These are phyloP conservation scores for Mortierella alpina DNA, from an alignment of 192 early-diverging fungal species.

Conservation along the genomic window DNA sequence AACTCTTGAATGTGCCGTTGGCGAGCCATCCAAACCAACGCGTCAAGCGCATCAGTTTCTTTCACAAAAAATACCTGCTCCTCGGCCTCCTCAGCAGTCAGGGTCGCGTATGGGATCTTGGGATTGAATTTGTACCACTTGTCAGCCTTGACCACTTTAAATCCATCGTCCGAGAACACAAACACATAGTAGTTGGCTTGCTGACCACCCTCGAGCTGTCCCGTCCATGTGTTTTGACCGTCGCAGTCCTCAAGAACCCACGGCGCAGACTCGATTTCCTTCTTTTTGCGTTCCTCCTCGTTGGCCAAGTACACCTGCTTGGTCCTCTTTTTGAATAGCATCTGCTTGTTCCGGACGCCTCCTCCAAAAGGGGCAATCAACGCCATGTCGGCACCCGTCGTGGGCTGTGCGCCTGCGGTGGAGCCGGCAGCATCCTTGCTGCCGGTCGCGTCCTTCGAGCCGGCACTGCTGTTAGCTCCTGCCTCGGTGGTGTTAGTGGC, in stretches of 20 bases:
- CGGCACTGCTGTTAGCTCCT: not conserved
- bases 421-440: conserved; percentile 6
- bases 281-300: conserved; percentile 75
- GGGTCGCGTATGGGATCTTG: conserved; percentile 70
- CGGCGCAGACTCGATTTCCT: conserved; percentile 78
- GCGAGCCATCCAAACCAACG: conserved; percentile 6
- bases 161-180: conserved; percentile 79
- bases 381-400: conserved; percentile 68
- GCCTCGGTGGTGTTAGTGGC: conserved; percentile 7
- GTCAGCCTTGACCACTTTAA: conserved; percentile 78
- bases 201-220: conserved; percentile 78
- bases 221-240: conserved; percentile 71
- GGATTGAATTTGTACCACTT: conserved; percentile 84
- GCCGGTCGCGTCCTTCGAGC: conserved; percentile 2
- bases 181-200: conserved; percentile 77
- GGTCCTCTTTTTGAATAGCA: conserved; percentile 85
- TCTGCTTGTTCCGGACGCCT: conserved; percentile 80
- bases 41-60: conserved; percentile 9
- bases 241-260: conserved; percentile 86
- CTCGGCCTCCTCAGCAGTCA: conserved; percentile 83
- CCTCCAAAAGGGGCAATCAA: conserved; percentile 80
- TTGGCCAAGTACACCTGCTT: conserved; percentile 81
- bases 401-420: conserved; percentile 49
- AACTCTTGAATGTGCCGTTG: not conserved
- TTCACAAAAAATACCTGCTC: conserved; percentile 66